Evolutionary conservation across 1,139 yeast species (phyloP).

Genomic region (Kodamaea fungicola): DNA sequence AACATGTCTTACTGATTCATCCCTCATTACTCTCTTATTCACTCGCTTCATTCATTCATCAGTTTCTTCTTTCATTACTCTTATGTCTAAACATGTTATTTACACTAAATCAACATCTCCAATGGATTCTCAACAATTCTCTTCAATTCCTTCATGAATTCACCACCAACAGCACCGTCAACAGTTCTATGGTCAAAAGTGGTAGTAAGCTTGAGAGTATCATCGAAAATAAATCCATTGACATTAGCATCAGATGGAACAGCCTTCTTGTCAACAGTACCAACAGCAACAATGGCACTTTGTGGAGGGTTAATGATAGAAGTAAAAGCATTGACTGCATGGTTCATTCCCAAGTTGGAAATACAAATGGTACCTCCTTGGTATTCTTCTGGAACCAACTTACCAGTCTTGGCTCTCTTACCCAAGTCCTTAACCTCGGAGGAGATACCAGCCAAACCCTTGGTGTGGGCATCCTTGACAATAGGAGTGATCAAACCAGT

Average conservation of each 20-base stretch:
- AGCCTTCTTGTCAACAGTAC: conserved; percentile 89
- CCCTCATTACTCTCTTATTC: neutral
- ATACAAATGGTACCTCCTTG: conserved; percentile 99
- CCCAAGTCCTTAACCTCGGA: conserved; percentile 87
- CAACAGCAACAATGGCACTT: conserved; percentile 88
- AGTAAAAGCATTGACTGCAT: conserved; percentile 86
- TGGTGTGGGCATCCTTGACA: conserved; percentile 78
- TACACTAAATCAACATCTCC: conserved; percentile 70
- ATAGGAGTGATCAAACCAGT: conserved; percentile 97
- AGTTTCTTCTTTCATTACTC: too few species aligned
- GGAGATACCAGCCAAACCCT: conserved; percentile 83
- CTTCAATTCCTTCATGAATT: conserved; percentile 91
- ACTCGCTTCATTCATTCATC: too few species aligned
- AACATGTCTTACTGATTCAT: conserved; percentile 1
- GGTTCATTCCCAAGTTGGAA: conserved; percentile 98
- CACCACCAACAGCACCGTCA: conserved; percentile 98
- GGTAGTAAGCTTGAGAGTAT: conserved; percentile 87
- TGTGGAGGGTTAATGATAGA: conserved; percentile 99
- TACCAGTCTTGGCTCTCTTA: conserved; percentile 92
- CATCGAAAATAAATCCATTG: conserved; percentile 89
- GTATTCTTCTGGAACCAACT: conserved; percentile 91
- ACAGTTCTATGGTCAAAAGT: conserved; percentile 96
- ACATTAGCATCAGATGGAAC: conserved; percentile 90
- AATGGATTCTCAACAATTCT: conserved; percentile 91
- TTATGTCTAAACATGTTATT: neutral